Conservation (phyloP, 495 filamentous ascomycete species). For the Polyplosphaeria fusca region DNA sequence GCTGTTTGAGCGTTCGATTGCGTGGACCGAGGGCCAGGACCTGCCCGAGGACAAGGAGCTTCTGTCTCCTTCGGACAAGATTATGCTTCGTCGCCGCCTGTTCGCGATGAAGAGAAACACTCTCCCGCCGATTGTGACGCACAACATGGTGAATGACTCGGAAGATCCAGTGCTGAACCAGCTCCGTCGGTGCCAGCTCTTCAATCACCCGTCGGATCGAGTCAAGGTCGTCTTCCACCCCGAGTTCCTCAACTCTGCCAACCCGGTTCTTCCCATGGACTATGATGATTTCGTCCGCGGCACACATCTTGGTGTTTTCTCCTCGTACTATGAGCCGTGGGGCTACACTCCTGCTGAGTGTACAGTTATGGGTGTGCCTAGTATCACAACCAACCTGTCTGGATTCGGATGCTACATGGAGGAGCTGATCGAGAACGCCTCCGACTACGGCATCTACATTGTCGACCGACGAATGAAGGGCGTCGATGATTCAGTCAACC, state of each 20-base stretch:
- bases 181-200: conserved; percentile 90
- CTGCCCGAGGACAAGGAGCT: conserved; percentile 95
- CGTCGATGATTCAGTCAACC: conserved; percentile 94
- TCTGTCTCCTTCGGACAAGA: conserved; percentile 83
- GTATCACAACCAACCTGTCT: conserved; percentile 96
- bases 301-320: conserved; percentile 90
- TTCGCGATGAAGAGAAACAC: conserved; percentile 92
- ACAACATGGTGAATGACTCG: conserved; percentile 94
- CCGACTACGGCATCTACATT: conserved; percentile 98
- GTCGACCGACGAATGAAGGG: conserved; percentile 95
- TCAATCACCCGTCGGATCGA: conserved; percentile 90
- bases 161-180: conserved; percentile 97
- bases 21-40: conserved; percentile 90
- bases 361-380: conserved; percentile 98
- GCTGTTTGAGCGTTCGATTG: conserved; percentile 86
- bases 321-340: conserved; percentile 99
- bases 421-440: conserved; percentile 95
- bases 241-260: conserved; percentile 92
- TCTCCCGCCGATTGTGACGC: conserved; percentile 95
- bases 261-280: conserved; percentile 90
- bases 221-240: conserved; percentile 98
- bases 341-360: conserved; percentile 98
- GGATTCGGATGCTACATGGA: conserved; percentile 99
- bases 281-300: conserved; percentile 99
- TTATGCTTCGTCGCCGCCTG: conserved; percentile 84